A percentile compares a stretch with the other conserved stretches of the same genome.
These are phyloP conservation scores for Jamesozyma piceae DNA, from an alignment of 805 yeast genomes.

Conservation along the genomic window DNA sequence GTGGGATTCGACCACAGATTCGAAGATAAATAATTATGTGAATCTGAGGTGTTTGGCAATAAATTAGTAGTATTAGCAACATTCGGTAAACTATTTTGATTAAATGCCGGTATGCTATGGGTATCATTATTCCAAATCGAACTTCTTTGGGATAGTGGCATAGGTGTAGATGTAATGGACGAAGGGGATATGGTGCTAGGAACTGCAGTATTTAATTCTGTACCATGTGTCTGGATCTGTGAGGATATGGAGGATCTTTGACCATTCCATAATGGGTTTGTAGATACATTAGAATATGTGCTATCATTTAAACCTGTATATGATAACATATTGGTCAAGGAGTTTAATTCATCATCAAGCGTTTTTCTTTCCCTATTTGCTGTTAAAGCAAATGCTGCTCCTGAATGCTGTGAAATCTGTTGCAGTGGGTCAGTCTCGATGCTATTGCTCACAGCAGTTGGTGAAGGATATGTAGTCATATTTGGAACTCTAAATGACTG, in stretches of 20 bases:
- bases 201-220: background rate
- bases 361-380: constrained; percentile 11
- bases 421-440: background rate
- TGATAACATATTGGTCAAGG: constrained; percentile 20
- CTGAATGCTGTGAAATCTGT: background rate
- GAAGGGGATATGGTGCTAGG: background rate
- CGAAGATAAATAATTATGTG: constrained; percentile 2
- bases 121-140: constrained; percentile 24
- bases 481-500: background rate
- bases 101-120: background rate
- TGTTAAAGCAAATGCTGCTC: constrained; percentile 3
- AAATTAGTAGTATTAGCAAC: background rate
- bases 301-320: constrained; percentile 17
- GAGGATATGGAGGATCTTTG: constrained; percentile 2
- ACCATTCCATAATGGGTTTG: constrained; percentile 15
- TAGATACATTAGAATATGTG: constrained; percentile 2
- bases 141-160: constrained; percentile 7
- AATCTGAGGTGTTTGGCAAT: background rate
- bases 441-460: background rate
- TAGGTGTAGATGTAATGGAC: constrained; percentile 1
- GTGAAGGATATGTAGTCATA: constrained; percentile 4
- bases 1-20: constrained; percentile 5
- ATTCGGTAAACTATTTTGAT: background rate
- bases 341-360: constrained; percentile 21
- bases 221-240: background rate